Evolutionary conservation across 805 yeast species (phyloP), one percentile per base, ranked within the genome.

Genomic region (Saturnispora ahearnii): DNA sequence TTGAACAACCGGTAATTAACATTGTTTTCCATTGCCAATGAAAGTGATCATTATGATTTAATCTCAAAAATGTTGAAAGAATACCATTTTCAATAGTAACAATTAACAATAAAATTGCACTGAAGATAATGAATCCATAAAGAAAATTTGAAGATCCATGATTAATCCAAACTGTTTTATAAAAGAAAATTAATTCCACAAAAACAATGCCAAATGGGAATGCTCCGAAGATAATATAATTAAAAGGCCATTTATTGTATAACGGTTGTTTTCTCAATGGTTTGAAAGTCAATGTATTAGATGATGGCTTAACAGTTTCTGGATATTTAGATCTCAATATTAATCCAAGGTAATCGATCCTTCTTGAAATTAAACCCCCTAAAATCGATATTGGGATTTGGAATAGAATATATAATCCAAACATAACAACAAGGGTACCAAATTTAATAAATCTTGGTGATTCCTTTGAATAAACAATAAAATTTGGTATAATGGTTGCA

Each of bases 11-110:
- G 4, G 95, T 87, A 29, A 81, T 78, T 48, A 78, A 63, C 64
- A 87, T 87, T 11, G 88, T 72, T 56, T 82, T 73, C 96, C 96
- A 87, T 61, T 86, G 87, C 96, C 96, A 89, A 56, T 73, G 68
- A 45, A 77, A 76, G 46, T 78, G 79, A 59, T 77, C 65, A n/a
- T 65, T 64, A 21, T 59, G 52, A 46, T 62, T 71, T 58, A 87
- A 70, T 41, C 83, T 73, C 41, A 84, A 61, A 59, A 83, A 87
- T 9, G 83, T 73, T 5, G 84, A 79, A 41, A 87, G 78, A 24
- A 87, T 73, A 8, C 90, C 78, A 48, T 84, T 77, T 63, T 87
- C 95, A 37, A 79, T 68, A 21, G 86, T 79, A 12, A 85, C 80
- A 33, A 84, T 69, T 41, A 79, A 65, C 33, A 86, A 69, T 41